A percentile compares a stretch with the other conserved stretches of the same genome.
Conservation (phyloP, 768 basidiomycete species). For the Austroboletus eburneus region DNA sequence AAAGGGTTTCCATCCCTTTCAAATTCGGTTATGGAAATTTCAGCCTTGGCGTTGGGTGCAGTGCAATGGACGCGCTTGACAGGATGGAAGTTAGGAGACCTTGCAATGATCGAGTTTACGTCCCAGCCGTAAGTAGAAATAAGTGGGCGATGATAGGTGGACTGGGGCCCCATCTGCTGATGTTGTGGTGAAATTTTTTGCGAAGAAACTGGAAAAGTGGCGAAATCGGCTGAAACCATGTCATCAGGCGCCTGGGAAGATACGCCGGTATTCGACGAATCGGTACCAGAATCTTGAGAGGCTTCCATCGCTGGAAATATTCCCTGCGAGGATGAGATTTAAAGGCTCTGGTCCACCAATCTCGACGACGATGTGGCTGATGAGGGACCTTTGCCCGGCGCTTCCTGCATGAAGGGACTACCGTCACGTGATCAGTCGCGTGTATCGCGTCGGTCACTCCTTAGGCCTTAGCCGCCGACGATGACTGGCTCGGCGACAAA, state of each 20-base stretch:
- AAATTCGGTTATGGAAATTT: conserved; percentile 37
- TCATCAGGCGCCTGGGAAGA: conserved; percentile 9
- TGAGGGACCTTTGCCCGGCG: too few relatives aligned
- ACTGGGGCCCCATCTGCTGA: background rate
- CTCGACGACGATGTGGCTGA: background rate
- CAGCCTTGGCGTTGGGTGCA: conserved; percentile 25
- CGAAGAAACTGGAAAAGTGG: background rate
- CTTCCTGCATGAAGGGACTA: too few relatives aligned
- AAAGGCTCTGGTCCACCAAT: too few relatives aligned
- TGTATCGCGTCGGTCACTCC: too few relatives aligned
- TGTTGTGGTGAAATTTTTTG: background rate
- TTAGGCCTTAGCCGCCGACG: too few relatives aligned
- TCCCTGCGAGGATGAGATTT: background rate
- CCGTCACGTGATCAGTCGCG: conserved; percentile 19
- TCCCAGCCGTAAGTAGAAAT: conserved; percentile 52
- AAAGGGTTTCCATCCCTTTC: conserved; percentile 56
- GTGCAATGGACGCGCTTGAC: conserved; percentile 36
- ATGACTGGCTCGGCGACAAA: conserved; percentile 14
- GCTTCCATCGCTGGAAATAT: background rate
- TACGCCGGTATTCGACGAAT: background rate
- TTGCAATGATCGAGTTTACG: conserved; percentile 36
- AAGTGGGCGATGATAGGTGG: conserved; percentile 6
- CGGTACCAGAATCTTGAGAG: too few relatives aligned
- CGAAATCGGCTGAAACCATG: background rate
- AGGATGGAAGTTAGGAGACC: conserved; percentile 39